phyloP scores from a whole-genome alignment of 495 filamentous ascomycete species.

The Hapsidospora chrysogenum region DNA sequence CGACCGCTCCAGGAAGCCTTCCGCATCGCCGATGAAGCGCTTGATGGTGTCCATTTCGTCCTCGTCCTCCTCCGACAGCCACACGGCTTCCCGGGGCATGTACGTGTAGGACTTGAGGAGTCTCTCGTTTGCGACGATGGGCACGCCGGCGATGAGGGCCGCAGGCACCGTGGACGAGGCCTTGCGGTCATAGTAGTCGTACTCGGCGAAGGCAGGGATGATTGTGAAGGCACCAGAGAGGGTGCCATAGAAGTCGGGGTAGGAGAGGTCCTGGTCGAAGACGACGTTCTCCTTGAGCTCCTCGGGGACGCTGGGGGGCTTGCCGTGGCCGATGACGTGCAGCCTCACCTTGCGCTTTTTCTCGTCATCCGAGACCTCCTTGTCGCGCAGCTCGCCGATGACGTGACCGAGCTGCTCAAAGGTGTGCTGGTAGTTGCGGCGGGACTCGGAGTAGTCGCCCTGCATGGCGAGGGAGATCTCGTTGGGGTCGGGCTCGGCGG shows the following conservation, averaged over 20 bases:
- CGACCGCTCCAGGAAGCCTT: background rate
- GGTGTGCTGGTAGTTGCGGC: slow-evolving; percentile 8
- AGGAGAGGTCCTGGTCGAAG: slow-evolving; percentile 10
- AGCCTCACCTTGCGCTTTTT: background rate
- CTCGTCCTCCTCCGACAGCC: slow-evolving; percentile 7
- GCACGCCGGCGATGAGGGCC: slow-evolving; percentile 10
- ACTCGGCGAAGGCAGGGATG: slow-evolving; percentile 11
- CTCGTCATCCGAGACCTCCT: background rate
- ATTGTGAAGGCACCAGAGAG: slow-evolving; percentile 9
- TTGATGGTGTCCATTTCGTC: slow-evolving; percentile 7
- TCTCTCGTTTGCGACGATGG: slow-evolving; percentile 9
- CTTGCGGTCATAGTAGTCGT: slow-evolving; percentile 11
- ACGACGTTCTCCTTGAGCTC: slow-evolving; percentile 3
- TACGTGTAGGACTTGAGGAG: slow-evolving; percentile 14
- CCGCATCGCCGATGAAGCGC: background rate
- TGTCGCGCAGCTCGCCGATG: slow-evolving; percentile 1
- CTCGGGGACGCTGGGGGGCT: background rate
- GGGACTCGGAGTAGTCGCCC: slow-evolving; percentile 8
- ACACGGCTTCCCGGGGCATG: slow-evolving; percentile 10
- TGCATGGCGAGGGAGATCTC: slow-evolving; percentile 11
- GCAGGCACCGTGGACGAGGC: slow-evolving; percentile 11
- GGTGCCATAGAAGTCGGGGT: slow-evolving; percentile 9
- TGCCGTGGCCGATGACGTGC: slow-evolving; percentile 1
- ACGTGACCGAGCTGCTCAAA: slow-evolving; percentile 4
- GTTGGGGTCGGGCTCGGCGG: background rate